These are phyloP conservation scores for Odontarrhena argentea DNA, from an alignment of 345 rosid genomes.

Conservation along the genomic window DNA sequence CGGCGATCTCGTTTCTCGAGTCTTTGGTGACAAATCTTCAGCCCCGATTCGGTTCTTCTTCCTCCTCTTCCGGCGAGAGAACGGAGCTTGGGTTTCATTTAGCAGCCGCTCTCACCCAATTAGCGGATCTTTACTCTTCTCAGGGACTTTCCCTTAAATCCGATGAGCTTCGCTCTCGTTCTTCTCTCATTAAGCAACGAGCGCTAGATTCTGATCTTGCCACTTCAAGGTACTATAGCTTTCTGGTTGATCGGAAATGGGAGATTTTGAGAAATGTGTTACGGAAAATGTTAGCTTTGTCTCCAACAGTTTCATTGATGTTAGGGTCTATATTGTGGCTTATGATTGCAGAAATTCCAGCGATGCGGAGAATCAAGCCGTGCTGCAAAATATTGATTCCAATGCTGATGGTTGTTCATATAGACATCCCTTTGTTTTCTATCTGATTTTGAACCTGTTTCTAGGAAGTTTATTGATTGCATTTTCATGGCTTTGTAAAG, in stretches of 20 bases:
- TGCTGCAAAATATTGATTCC: slow-evolving; percentile 8
- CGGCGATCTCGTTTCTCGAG: slow-evolving; percentile 75
- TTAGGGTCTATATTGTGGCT: slow-evolving; percentile 14
- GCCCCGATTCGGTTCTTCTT: slow-evolving; percentile 30
- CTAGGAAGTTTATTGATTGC: slow-evolving; percentile 8
- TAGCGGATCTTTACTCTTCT: slow-evolving; percentile 71
- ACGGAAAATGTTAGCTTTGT: neutral
- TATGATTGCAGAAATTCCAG: slow-evolving; percentile 40
- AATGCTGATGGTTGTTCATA: slow-evolving; percentile 44
- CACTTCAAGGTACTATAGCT: slow-evolving; percentile 45
- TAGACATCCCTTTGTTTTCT: neutral
- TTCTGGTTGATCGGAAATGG: slow-evolving; percentile 19
- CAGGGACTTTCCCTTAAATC: slow-evolving; percentile 78
- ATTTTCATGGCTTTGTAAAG: slow-evolving; percentile 34
- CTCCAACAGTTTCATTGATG: slow-evolving; percentile 14
- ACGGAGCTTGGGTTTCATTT: slow-evolving; percentile 51
- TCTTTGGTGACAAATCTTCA: slow-evolving; percentile 49
- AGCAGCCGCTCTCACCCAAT: slow-evolving; percentile 61
- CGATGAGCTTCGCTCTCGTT: slow-evolving; percentile 64
- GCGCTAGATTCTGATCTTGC: slow-evolving; percentile 34
- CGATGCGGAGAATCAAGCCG: slow-evolving; percentile 30
- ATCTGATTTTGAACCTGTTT: neutral
- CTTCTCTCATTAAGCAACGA: slow-evolving; percentile 54
- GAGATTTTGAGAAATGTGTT: slow-evolving; percentile 1
- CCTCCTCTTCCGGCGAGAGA: slow-evolving; percentile 30